Percentiles rank a stretch among this genome's conserved stretches.
Evolutionary conservation across 129 eudicot genomes (phyloP).

Genomic region (Tagetes patula): DNA sequence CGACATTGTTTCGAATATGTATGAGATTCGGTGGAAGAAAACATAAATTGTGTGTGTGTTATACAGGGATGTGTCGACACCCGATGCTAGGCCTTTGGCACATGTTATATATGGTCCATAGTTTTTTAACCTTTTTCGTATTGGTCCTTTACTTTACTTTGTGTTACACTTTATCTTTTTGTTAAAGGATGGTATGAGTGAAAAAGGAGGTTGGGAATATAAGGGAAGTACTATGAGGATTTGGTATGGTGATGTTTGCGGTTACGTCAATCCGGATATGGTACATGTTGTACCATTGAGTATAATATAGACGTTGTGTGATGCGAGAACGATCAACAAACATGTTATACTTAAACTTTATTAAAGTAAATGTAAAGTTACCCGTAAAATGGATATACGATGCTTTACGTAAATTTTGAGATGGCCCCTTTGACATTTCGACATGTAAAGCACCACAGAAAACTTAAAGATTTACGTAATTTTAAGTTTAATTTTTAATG

Average conservation of each 20-base stretch:
- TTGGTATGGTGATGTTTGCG: neutral
- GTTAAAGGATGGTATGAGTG: neutral
- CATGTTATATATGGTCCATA: slow-evolving; percentile 9
- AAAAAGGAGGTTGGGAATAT: neutral
- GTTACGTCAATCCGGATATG: neutral
- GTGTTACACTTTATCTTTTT: neutral
- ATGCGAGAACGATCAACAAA: neutral
- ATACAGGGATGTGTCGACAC: slow-evolving; percentile 40
- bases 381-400: neutral
- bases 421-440: neutral
- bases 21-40: slow-evolving; percentile 29
- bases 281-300: neutral
- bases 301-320: neutral
- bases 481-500: neutral
- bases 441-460: neutral
- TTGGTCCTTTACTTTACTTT: slow-evolving; percentile 16
- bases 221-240: neutral
- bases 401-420: neutral
- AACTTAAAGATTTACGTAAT: neutral
- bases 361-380: neutral
- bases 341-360: neutral
- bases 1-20: slow-evolving; percentile 35
- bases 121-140: slow-evolving; percentile 2
- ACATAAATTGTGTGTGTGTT: slow-evolving; percentile 7
- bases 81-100: slow-evolving; percentile 13